Conservation (phyloP, 225 moss, liverwort and hornwort species). For the Lunularia cruciata region DNA sequence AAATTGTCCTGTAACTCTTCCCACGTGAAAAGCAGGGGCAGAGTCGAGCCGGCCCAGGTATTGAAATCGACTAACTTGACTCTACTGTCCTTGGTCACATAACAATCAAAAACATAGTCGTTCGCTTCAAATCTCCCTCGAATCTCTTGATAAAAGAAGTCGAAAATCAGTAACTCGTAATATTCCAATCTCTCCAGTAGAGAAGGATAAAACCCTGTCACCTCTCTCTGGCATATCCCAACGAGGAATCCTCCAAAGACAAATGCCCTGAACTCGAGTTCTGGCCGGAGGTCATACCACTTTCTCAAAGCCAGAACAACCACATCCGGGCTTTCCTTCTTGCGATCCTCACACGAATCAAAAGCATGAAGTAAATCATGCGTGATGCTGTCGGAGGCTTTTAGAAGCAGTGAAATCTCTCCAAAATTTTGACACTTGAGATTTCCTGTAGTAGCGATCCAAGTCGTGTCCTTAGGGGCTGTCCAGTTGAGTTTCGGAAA, state of each 20-base stretch:
- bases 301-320: slow-evolving; percentile 77
- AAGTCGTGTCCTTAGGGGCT: slow-evolving; percentile 84
- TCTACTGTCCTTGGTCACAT: slow-evolving; percentile 59
- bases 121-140: slow-evolving; percentile 55
- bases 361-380: slow-evolving; percentile 84
- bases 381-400: slow-evolving; percentile 78
- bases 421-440: slow-evolving; percentile 78
- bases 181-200: slow-evolving; percentile 57
- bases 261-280: slow-evolving; percentile 92
- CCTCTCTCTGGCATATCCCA: slow-evolving; percentile 83
- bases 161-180: slow-evolving; percentile 41
- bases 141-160: slow-evolving; percentile 62
- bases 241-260: slow-evolving; percentile 49
- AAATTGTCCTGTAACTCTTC: slow-evolving; percentile 70
- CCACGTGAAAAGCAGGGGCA: slow-evolving; percentile 83
- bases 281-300: slow-evolving; percentile 89
- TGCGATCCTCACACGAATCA: slow-evolving; percentile 78
- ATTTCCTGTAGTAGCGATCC: slow-evolving; percentile 76
- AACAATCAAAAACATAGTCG: slow-evolving; percentile 76
- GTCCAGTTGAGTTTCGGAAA: slow-evolving; percentile 99
- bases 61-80: slow-evolving; percentile 88
- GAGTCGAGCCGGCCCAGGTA: slow-evolving; percentile 78
- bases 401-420: slow-evolving; percentile 70
- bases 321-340: slow-evolving; percentile 47
- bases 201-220: slow-evolving; percentile 84